These are phyloP conservation scores for Chaetothyriales sp. DNA, from an alignment of 2,329 filamentous ascomycete genomes.

Conservation along the genomic window DNA sequence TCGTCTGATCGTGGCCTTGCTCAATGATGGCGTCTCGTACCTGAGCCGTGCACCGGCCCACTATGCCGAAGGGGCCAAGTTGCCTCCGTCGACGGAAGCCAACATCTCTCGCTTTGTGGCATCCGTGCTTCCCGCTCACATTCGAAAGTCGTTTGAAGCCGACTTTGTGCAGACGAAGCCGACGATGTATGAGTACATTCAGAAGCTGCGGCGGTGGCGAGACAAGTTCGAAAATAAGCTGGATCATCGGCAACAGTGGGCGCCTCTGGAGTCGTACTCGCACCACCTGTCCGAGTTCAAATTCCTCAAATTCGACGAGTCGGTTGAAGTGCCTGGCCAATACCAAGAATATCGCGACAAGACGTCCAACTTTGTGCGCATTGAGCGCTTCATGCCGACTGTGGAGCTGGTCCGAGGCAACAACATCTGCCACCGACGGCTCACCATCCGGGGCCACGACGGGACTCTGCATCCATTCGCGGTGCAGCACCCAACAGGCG, in stretches of 20 bases:
- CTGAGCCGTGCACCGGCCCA: constrained; percentile 75
- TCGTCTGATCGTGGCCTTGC: constrained; percentile 84
- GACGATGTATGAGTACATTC: constrained; percentile 97
- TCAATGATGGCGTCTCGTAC: constrained; percentile 90
- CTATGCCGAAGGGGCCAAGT: constrained; percentile 80
- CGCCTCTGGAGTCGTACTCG: constrained; percentile 72
- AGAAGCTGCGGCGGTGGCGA: constrained; percentile 87
- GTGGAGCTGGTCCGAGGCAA: constrained; percentile 87
- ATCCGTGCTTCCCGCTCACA: constrained; percentile 85
- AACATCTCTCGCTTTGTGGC: constrained; percentile 96
- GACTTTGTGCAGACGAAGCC: constrained; percentile 93
- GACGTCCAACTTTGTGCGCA: constrained; percentile 95
- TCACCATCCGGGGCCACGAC: constrained; percentile 95
- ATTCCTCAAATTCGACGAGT: constrained; percentile 92
- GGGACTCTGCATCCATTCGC: constrained; percentile 94
- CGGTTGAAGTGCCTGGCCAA: constrained; percentile 87
- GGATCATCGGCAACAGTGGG: constrained; percentile 61
- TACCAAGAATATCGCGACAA: constrained; percentile 97
- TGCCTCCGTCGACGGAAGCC: constrained; percentile 78
- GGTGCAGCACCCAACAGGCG: constrained; percentile 85
- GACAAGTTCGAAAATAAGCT: constrained; percentile 98
- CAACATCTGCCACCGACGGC: constrained; percentile 76
- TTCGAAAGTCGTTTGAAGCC: constrained; percentile 90
- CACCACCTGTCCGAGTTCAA: constrained; percentile 90
- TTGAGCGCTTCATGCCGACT: constrained; percentile 89